Evolutionary conservation across 2,329 filamentous ascomycete genomes (phyloP).

Genomic region (Colletotrichum sp.): DNA sequence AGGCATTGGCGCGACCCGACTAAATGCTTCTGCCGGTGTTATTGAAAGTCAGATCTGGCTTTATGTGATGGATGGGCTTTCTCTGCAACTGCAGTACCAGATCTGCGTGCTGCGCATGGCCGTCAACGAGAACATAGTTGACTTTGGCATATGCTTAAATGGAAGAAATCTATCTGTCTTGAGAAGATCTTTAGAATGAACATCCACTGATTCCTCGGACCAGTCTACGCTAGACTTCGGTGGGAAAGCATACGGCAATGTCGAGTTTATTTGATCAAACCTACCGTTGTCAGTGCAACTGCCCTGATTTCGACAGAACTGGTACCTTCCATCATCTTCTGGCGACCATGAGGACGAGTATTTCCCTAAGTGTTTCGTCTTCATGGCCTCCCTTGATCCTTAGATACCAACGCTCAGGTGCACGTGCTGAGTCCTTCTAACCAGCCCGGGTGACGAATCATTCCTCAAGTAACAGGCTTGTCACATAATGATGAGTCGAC

Average conservation of each 20-base stretch:
- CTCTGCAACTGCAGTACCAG: background rate
- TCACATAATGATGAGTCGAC: background rate
- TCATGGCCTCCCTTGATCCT: background rate
- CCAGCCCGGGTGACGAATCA: background rate
- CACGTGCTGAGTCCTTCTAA: background rate
- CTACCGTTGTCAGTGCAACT: background rate
- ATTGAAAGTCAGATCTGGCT: background rate
- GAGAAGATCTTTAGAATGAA: background rate
- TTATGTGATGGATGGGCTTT: background rate
- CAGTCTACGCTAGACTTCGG: background rate
- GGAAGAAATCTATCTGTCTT: accelerated
- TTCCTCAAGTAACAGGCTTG: too few relatives aligned
- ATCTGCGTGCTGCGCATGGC: background rate
- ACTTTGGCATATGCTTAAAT: background rate
- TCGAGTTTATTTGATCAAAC: background rate
- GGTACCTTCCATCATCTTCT: background rate
- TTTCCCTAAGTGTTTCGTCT: background rate
- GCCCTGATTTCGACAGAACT: background rate
- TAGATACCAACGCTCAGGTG: background rate
- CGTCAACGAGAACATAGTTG: background rate
- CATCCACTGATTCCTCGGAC: accelerated
- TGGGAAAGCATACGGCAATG: background rate
- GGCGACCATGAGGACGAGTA: background rate
- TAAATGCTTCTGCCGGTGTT: background rate
- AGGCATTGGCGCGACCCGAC: background rate